A percentile compares a stretch with the other conserved stretches of the same genome.
Conservation (phyloP, 2,329 filamentous ascomycete species). For the Cercospora janseana region DNA sequence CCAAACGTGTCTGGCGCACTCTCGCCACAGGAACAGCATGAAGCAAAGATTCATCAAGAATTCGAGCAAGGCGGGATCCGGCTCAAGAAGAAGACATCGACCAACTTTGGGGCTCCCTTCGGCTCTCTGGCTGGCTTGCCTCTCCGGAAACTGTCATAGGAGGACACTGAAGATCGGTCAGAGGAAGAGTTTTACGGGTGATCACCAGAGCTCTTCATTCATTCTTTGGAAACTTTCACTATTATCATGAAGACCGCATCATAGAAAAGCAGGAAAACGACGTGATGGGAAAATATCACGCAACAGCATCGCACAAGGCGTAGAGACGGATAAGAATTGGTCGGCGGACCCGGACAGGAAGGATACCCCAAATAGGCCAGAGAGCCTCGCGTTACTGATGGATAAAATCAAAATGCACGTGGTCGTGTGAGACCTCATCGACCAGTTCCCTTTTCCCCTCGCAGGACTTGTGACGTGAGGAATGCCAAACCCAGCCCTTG, state of each 20-base stretch:
- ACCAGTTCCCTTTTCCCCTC: too few relatives aligned
- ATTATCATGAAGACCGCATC: constrained; percentile 4
- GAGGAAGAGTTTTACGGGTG: not conserved
- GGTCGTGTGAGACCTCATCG: too few relatives aligned
- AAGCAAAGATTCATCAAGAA: constrained; percentile 29
- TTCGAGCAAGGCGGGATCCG: constrained; percentile 38
- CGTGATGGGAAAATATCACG: constrained; percentile 1
- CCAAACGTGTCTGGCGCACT: constrained; percentile 18
- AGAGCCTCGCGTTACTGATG: constrained; percentile 13
- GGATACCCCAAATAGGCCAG: constrained; percentile 15
- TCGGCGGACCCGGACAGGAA: constrained; percentile 6
- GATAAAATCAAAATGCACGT: constrained; percentile 9
- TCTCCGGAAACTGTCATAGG: constrained; percentile 26
- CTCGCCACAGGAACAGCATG: constrained; percentile 28
- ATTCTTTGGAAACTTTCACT: constrained; percentile 10
- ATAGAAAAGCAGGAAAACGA: constrained; percentile 3
- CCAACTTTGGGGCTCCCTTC: constrained; percentile 40
- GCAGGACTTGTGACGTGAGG: too few relatives aligned
- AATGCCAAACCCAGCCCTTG: too few relatives aligned
- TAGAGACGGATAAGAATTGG: not conserved
- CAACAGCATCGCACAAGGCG: constrained; percentile 4
- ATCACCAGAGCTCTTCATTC: constrained; percentile 1
- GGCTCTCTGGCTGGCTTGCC: constrained; percentile 37
- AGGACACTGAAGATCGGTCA: constrained; percentile 1
- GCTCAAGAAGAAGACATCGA: constrained; percentile 39